phyloP scores from a whole-genome alignment of 2,329 filamentous ascomycete genomes.

The Canariomyces notabilis region DNA sequence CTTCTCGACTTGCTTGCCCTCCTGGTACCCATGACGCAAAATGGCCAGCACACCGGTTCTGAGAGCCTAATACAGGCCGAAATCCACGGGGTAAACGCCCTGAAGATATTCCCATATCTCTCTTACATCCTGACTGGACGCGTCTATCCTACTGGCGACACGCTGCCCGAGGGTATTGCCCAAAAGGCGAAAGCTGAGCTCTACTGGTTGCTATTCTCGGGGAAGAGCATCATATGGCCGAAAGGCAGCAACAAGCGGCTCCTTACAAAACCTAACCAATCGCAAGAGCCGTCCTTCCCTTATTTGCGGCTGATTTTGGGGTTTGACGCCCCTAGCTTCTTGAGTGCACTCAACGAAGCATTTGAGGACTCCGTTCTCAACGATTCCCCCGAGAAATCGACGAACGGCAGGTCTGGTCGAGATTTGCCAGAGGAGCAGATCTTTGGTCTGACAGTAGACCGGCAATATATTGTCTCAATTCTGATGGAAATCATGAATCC shows the following conservation, averaged over 20 bases:
- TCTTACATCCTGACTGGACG: slow-evolving; percentile 87
- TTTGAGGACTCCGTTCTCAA: slow-evolving; percentile 96
- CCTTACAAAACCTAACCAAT: slow-evolving; percentile 51
- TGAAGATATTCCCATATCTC: slow-evolving; percentile 92
- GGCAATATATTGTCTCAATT: slow-evolving; percentile 89
- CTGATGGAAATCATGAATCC: slow-evolving; percentile 84
- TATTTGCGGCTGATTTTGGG: slow-evolving; percentile 79
- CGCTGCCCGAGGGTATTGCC: slow-evolving; percentile 67
- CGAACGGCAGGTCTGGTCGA: slow-evolving; percentile 46
- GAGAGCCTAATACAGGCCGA: slow-evolving; percentile 55
- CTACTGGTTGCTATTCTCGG: slow-evolving; percentile 91
- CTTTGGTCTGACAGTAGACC: slow-evolving; percentile 68
- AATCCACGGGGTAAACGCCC: slow-evolving; percentile 62
- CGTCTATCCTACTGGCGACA: slow-evolving; percentile 80
- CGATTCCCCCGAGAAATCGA: slow-evolving; percentile 60
- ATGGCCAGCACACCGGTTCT: slow-evolving; percentile 47
- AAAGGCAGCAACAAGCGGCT: slow-evolving; percentile 57
- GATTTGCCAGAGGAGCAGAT: slow-evolving; percentile 61
- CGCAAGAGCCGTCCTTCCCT: slow-evolving; percentile 70
- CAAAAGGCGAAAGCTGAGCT: slow-evolving; percentile 77
- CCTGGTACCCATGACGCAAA: slow-evolving; percentile 54
- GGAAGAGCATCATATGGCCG: slow-evolving; percentile 71
- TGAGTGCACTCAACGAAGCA: slow-evolving; percentile 93
- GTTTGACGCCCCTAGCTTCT: slow-evolving; percentile 85
- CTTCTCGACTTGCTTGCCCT: slow-evolving; percentile 76